A percentile compares a stretch with the other conserved stretches of the same genome.
These are phyloP conservation scores for Suhomyces bolitotheri DNA, from an alignment of 1,139 yeast genomes.

Conservation along the genomic window DNA sequence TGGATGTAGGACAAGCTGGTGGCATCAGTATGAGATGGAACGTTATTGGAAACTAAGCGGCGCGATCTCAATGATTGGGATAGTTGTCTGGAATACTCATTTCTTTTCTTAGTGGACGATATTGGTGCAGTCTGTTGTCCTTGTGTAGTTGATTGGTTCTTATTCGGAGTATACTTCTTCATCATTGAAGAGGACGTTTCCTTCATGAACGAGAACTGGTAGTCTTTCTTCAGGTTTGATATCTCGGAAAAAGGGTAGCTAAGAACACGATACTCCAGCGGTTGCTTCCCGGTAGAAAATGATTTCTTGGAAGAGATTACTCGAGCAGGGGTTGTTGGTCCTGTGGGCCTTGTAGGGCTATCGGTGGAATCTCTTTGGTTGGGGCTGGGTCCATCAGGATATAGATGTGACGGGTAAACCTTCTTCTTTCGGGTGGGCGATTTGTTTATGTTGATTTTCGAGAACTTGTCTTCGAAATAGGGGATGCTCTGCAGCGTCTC, in stretches of 20 bases:
- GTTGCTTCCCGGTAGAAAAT: constrained; percentile 14
- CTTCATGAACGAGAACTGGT: constrained; percentile 38
- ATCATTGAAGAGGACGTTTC: constrained; percentile 39
- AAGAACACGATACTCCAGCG: constrained; percentile 12
- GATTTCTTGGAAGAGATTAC: constrained; percentile 12
- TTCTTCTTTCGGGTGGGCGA: constrained; percentile 25
- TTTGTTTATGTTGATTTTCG: constrained; percentile 26
- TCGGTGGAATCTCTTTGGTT: constrained; percentile 10
- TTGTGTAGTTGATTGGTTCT: neutral
- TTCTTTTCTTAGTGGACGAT: constrained; percentile 20
- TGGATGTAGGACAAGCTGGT: constrained; percentile 18
- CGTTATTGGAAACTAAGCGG: constrained; percentile 16
- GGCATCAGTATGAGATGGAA: constrained; percentile 20
- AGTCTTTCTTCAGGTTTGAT: constrained; percentile 15
- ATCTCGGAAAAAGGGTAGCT: constrained; percentile 15
- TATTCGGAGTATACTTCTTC: constrained; percentile 22
- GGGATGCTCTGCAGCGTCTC: constrained; percentile 5
- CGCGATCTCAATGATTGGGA: constrained; percentile 20
- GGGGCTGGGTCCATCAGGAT: constrained; percentile 21
- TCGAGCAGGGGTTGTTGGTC: constrained; percentile 12
- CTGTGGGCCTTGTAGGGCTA: constrained; percentile 6
- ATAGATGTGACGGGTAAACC: constrained; percentile 25
- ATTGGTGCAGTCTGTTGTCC: constrained; percentile 4
- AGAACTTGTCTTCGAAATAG: constrained; percentile 29
- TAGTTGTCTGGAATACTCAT: constrained; percentile 20